Base-by-base conservation (phyloP, 768 basidiomycete genomes). In the Botryobasidium botryosum region DNA sequence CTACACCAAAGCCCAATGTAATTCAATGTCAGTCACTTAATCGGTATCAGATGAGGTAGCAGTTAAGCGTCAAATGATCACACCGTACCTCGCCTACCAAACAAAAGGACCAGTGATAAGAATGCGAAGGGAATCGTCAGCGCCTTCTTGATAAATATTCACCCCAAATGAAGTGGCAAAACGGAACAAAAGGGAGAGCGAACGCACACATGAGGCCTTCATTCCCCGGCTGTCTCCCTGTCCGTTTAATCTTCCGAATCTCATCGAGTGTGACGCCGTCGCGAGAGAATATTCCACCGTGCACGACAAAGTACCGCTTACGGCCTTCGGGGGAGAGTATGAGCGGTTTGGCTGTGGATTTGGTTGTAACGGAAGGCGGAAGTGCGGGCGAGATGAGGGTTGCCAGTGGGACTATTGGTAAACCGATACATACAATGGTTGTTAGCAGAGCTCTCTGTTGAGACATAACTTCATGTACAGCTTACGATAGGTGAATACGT, bases 211-310 rank as follows among this genome's bases (percentile, higher is more conserved):
- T 96, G 39, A 97, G 62, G 2, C 92, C 92, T 55, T 90, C 84
- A 49, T 86, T 80, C 36, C 88, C 91, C 6, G 94, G 94, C 59
- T 99, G 92, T 46, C 72, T 68, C 25, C 86, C 86, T 50, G 88
- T 71, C 33, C 94, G 76, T 40, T 79, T 72, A 46, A 97, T 78
- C 60, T 84, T 83, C 21, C 80, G 75, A 51, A 97, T 77, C 42
- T 96, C 91, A 15, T 92, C 88, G 27, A 97, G 66, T 3, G 86
- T 91, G n/a, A 97, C 83, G 33, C 74, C 79, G 54, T 97, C 94
- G 56, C 81, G 83, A 61, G 87, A 90, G 65, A 96, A 96, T 15
- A 97, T 68, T 13, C 94, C 94, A 8, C 94, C 92, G 56, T 99
- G 94, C 4, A 92, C 86, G 50, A 97, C 76, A 53, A 94, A 92